Evolutionary conservation across 106 monocot species (phyloP).

Genomic region (Dendrobium catenatum): DNA sequence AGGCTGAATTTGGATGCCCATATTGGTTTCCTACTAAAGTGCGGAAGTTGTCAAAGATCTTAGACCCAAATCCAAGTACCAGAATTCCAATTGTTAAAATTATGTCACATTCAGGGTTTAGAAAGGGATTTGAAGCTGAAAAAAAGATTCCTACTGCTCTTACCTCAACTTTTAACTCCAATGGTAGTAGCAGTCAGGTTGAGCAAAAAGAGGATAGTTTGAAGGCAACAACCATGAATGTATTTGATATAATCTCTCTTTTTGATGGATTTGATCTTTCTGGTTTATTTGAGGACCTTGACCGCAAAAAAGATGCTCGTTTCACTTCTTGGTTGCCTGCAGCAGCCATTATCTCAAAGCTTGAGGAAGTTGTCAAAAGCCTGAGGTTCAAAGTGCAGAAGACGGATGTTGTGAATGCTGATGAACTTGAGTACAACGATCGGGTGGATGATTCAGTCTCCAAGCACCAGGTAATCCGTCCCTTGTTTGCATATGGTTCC

Average conservation of each 20-base stretch:
- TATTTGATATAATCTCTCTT: constrained; percentile 67
- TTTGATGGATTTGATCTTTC: constrained; percentile 68
- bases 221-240: constrained; percentile 41
- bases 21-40: too few species aligned
- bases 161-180: constrained; percentile 2
- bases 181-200: constrained; percentile 3
- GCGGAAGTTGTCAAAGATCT: too few species aligned
- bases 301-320: constrained; percentile 34
- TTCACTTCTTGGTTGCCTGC: constrained; percentile 49
- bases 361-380: constrained; percentile 38
- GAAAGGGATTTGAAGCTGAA: constrained; percentile 2
- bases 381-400: constrained; percentile 49
- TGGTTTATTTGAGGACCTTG: constrained; percentile 41
- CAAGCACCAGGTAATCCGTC: too few species aligned
- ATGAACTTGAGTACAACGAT: too few species aligned
- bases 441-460: too few species aligned
- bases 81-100: too few species aligned
- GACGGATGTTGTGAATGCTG: constrained; percentile 15
- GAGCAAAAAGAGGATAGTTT: constrained; percentile 17
- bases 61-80: too few species aligned
- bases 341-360: constrained; percentile 35
- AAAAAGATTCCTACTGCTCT: constrained; percentile 25
- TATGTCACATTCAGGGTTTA: too few species aligned
- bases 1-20: too few species aligned
- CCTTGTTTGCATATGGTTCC: too few species aligned